Base-by-base conservation (phyloP, 768 basidiomycete species). In the Calvatia gigantea region DNA sequence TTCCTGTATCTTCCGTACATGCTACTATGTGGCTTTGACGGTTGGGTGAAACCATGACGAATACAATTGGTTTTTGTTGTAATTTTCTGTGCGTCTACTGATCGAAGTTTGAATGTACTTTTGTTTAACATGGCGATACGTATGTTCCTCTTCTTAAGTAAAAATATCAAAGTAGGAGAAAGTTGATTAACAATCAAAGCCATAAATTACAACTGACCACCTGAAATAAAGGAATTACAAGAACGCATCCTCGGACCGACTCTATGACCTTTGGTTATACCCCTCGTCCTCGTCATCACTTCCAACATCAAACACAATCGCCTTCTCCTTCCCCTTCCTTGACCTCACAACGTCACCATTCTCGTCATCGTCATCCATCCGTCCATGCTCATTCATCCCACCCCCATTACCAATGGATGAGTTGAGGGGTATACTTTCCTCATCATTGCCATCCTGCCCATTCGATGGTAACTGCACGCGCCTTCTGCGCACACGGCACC, bases 1-100 rank as follows among this genome's bases (percentile, higher is more conserved):
- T 89, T 87, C 83, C 85, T 86, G 75, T 77, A 85, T 83, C 81
- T 83, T 75, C 86, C 82, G 85, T 85, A 87, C 72, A 61, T 75
- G 86, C 78, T 75, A 86, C 83, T 86, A 87, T 80, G 87, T 87
- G 79, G 81, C 85, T 60, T 80, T 88, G 85, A 87, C 84, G 83
- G 87, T 83, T 70, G 79, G 82, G 85, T 83, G 62, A 87, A 86
- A 87, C 87, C 87, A 89, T 89, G 83, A 83, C 73, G 83, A 74
- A 76, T 66, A 87, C 86, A 88, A 72, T 59, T 58, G n/a, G n/a
- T 39, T 49, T 27, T 44, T 23, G 6, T 54, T 32, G 29, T 11
- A 5, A 29, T 43, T 37, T 39, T 29, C 31, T 25, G 3, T 39
- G 25, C 3, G 49, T 46, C 33, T 35, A 50, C 29, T n/a, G n/a